Evolutionary conservation across 1,139 yeast genomes (phyloP), one percentile per base, ranked within the genome.

Genomic region (Eremothecium gossypii): DNA sequence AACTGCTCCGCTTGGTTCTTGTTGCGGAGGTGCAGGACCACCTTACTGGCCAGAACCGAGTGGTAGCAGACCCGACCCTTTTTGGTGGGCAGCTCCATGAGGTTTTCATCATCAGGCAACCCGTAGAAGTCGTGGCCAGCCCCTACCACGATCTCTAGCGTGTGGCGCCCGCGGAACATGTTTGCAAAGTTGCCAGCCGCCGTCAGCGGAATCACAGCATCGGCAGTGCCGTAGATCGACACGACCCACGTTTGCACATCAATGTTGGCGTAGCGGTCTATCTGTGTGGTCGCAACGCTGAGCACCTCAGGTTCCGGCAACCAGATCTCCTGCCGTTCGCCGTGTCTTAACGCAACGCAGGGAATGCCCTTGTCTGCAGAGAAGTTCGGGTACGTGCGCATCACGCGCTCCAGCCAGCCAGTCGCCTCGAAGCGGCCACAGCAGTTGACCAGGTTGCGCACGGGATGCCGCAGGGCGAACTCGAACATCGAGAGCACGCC

Each of bases 111-210:
- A 13, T 55, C 60, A 2, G 56, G 55, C 1, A 57, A 53, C 0
- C 93, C 91, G 55, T 72, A 80, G 55, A 74, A 87, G 55, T 84
- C 83, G 61, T 89, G 96, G 57, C 86, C 91, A 0, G 95, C 95
- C 37, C 68, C 69, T 0, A 75, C 73, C 8, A 89, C 66, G 17
- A 85, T 61, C 35, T 70, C 68, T 44, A 86, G 65, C 8, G 70
- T 65, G 53, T 83, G 91, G 20, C 79, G 69, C 1, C 74, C 76
- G 12, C 74, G 61, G 45, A 85, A 73, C 5, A 65, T 55, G 49
- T 80, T 77, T 30, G 83, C 77, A 61, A 68, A 83, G 37, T 57
- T 55, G 1, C 79, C 70, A 20, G 80, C 71, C 53, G 86, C 95
- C 7, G 67, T 69, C 4, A 74, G 58, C 1, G 91, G 87, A 23